These are phyloP conservation scores for Alternaria tenuissima DNA, from an alignment of 2,329 filamentous ascomycete genomes.

Conservation along the genomic window DNA sequence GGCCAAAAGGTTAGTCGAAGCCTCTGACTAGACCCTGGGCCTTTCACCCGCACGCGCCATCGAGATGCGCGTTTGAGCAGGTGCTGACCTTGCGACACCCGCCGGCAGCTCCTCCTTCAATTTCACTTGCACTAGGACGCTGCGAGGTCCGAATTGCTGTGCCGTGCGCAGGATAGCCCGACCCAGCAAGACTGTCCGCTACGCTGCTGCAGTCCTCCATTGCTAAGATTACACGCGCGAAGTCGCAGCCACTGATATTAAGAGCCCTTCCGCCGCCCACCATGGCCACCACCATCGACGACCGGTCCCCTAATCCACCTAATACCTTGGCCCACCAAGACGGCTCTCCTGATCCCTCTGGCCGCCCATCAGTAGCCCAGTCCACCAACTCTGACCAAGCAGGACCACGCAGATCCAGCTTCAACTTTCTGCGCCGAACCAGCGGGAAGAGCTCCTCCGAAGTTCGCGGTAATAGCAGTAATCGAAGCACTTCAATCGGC, in stretches of 20 bases:
- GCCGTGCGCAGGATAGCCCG: conserved; percentile 17
- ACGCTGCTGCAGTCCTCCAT: conserved; percentile 30
- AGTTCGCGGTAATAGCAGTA: conserved; percentile 25
- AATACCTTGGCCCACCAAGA: conserved; percentile 26
- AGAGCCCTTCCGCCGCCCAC: conserved; percentile 34
- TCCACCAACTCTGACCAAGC: conserved; percentile 25
- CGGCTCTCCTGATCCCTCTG: conserved; percentile 40
- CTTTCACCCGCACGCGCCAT: conserved; percentile 25
- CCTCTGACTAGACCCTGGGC: conserved; percentile 25
- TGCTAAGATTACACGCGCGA: conserved; percentile 37
- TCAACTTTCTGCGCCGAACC: conserved; percentile 50
- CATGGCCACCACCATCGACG: conserved; percentile 39
- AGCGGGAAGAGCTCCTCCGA: conserved; percentile 38
- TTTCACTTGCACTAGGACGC: conserved; percentile 13
- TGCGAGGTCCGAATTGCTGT: conserved; percentile 7
- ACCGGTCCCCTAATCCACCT: conserved; percentile 22
- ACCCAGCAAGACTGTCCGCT: conserved; percentile 19
- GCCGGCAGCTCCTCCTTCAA: conserved; percentile 21
- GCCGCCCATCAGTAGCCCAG: conserved; percentile 23
- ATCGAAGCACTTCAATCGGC: conserved; percentile 42
- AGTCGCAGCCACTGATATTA: conserved; percentile 28
- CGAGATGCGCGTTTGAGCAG: conserved; percentile 16
- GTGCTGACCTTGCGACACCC: conserved; percentile 21
- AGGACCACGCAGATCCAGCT: conserved; percentile 40
- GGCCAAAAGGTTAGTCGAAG: conserved; percentile 13